phyloP scores from a whole-genome alignment of 202 grass and related monocot species.

The Schoenoplectus tabernaemontani region DNA sequence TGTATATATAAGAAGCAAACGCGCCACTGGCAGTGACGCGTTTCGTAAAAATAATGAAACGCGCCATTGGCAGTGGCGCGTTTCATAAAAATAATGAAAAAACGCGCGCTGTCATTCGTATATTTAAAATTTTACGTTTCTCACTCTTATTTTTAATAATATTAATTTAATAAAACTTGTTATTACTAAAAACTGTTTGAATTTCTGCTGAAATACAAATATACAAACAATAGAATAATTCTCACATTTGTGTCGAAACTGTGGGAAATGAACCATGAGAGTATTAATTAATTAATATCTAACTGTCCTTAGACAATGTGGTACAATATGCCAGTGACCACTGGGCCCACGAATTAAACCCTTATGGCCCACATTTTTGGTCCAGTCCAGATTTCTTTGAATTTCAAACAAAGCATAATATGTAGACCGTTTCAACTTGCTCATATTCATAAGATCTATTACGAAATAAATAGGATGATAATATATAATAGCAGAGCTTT shows the following conservation, averaged over 20 bases:
- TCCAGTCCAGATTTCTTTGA: background rate
- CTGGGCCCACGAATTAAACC: conserved; percentile 1
- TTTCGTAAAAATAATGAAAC: too few relatives aligned
- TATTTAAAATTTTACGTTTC: too few relatives aligned
- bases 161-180: too few relatives aligned
- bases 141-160: too few relatives aligned
- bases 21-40: too few relatives aligned
- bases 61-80: too few relatives aligned
- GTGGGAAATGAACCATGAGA: background rate
- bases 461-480: background rate
- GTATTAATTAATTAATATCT: background rate
- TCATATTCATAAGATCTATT: background rate
- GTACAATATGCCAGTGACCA: background rate
- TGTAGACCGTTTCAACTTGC: background rate
- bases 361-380: background rate
- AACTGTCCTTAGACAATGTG: background rate
- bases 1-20: too few relatives aligned
- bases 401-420: background rate
- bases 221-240: background rate
- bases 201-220: background rate
- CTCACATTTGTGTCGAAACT: background rate
- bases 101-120: too few relatives aligned
- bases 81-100: too few relatives aligned
- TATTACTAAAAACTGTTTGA: too few relatives aligned
- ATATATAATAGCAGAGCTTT: background rate